Conservation (phyloP, 805 yeast genomes). For the Candida caryicola region DNA sequence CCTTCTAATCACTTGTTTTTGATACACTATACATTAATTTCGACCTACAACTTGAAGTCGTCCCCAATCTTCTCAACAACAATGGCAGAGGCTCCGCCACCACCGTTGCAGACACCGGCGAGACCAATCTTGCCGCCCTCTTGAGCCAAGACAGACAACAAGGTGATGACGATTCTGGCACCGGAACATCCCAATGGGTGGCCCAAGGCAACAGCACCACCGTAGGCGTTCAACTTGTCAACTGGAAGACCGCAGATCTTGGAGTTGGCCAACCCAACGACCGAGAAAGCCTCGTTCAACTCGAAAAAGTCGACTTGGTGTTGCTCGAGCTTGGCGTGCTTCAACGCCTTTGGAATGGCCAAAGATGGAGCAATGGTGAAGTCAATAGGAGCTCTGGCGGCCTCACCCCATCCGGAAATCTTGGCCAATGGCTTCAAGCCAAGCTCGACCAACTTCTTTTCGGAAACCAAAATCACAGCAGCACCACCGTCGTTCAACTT, state of each 20-base stretch:
- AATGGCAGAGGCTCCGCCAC: slow-evolving; percentile 97
- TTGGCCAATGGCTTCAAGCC: slow-evolving; percentile 86
- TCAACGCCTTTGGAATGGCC: slow-evolving; percentile 94
- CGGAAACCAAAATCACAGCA: slow-evolving; percentile 86
- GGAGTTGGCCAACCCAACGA: slow-evolving; percentile 89
- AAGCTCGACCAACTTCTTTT: slow-evolving; percentile 77
- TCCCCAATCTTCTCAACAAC: slow-evolving; percentile 66
- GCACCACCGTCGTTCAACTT: slow-evolving; percentile 98
- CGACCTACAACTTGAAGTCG: slow-evolving; percentile 35
- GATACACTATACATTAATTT: too few relatives aligned
- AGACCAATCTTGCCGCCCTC: slow-evolving; percentile 82
- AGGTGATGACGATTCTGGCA: slow-evolving; percentile 87
- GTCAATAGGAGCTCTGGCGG: slow-evolving; percentile 91
- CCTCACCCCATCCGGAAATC: slow-evolving; percentile 96
- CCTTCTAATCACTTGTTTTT: too few relatives aligned
- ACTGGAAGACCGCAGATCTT: slow-evolving; percentile 62
- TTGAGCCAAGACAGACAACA: slow-evolving; percentile 74
- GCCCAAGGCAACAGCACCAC: slow-evolving; percentile 95
- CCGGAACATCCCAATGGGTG: slow-evolving; percentile 97
- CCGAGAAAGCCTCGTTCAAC: slow-evolving; percentile 97
- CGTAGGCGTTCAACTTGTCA: slow-evolving; percentile 78
- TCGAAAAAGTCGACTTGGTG: slow-evolving; percentile 85
- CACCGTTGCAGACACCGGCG: slow-evolving; percentile 98
- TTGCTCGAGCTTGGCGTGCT: slow-evolving; percentile 68
- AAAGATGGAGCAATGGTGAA: slow-evolving; percentile 95